Conservation (phyloP, 2,329 filamentous ascomycete species). For the Calonectria fujianensis region DNA sequence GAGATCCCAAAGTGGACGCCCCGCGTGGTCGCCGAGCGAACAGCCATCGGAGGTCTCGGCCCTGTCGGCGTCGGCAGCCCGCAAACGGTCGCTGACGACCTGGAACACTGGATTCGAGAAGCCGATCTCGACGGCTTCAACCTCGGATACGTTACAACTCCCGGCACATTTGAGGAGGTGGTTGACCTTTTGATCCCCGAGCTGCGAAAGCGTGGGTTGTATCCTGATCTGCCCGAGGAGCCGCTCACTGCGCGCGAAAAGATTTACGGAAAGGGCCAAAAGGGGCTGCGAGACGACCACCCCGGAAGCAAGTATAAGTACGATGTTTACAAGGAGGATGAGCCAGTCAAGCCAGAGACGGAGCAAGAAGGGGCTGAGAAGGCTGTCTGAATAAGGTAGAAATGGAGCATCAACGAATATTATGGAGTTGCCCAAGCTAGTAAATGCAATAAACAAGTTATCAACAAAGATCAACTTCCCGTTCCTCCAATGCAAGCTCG, state of each 20-base stretch:
- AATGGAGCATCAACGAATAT: neutral
- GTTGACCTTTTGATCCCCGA: constrained; percentile 58
- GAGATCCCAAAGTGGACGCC: constrained; percentile 66
- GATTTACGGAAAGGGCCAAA: constrained; percentile 77
- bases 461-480: neutral
- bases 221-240: constrained; percentile 55
- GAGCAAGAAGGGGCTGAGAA: neutral
- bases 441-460: neutral
- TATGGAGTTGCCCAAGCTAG: neutral
- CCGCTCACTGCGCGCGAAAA: constrained; percentile 74
- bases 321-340: constrained; percentile 75
- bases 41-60: constrained; percentile 64
- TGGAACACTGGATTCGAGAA: constrained; percentile 66
- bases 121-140: constrained; percentile 66
- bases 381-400: neutral
- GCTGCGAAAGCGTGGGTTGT: constrained; percentile 55
- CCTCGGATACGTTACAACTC: constrained; percentile 65
- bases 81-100: constrained; percentile 65
- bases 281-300: constrained; percentile 74
- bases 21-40: constrained; percentile 63
- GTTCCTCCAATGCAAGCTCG: neutral
- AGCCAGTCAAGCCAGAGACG: neutral
- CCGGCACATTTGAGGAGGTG: constrained; percentile 60
- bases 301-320: constrained; percentile 77
- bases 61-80: constrained; percentile 62